Base-by-base conservation (phyloP, 2,329 filamentous ascomycete genomes). In the Xylariomycetidae sp. region DNA sequence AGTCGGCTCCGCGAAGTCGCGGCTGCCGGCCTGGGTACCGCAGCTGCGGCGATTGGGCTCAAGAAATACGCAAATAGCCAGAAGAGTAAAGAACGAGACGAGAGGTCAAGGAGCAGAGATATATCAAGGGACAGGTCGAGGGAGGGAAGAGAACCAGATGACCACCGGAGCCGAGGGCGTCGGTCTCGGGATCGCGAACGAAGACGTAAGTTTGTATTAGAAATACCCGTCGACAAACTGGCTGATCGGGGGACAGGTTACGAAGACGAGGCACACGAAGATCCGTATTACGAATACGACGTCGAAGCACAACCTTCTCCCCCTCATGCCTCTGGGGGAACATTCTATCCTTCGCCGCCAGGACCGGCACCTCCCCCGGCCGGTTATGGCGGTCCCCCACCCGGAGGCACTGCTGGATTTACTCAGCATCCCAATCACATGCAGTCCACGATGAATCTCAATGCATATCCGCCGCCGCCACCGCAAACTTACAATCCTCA, bases 21-120 rank as follows among this genome's bases (percentile, higher is more conserved):
- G 12, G 67, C 68, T 4, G 76, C 70, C 1, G 70, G 69, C 5
- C 61, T 69, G n/a, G 70, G 66, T 5, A 70, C 70, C 3, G 76
- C 74, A 6, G 78, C 78, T 5, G 75, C 77, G 1, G 78, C 77
- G 5, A 69, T 82, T 37, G 77, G 77, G 1, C 66, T 82, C 36
- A 80, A 80, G 51, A 74, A 78, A 48, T 76, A 71, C 40, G 66
- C 70, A 39, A 69, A 77, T 48, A 59, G 54, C 34, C 58, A 64
- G 53, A 65, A 72, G 35, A 59, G 56, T 16, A 47, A 66, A 62
- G 41, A 70, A 42, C 31, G 53, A 51, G 38, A 51, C 53, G 48
- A 48, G 22, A 51, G 54, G 30, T 58, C 61, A 11, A 50, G 54
- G 41, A 55, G 43, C 34, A 28, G 19, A 20, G 32, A 32, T 10